Base-by-base conservation (phyloP, 306 rosid species). In the Vigna hirtella region DNA sequence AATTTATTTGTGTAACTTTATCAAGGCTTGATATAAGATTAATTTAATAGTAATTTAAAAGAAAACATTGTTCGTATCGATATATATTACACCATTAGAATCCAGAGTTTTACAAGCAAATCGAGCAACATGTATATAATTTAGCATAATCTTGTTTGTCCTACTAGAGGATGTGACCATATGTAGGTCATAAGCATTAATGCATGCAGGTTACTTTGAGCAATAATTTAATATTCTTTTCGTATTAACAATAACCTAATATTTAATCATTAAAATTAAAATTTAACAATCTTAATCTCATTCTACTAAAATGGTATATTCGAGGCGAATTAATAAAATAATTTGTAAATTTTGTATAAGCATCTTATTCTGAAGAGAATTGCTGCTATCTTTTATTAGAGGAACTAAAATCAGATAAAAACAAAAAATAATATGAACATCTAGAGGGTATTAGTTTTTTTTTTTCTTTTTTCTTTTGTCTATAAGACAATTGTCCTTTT, bases 401-500 rank as follows among this genome's bases (percentile, higher is more conserved):
- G 26, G 45, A 58, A 58, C 30, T 45, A 17, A 63, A 34, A 63
- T 15, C 0, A 34, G 16, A n/a, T 8, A 36, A 17, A 38, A 66
- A 26, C 61, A 1, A 65, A 30, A 40, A 56, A 69, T 0, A 20
- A 20, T 5, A 75, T 32, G 78, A 53, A 24, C 28, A 66, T 20
- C 24, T 58, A 36, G 77, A 77, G 80, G 82, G 58, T 68, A 76
- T 53, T 59, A 32, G 67, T 72, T 72, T 77, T 75, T 80, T 17
- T 26, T 20, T 26, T 26, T 26, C 3, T 26, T 26, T 26, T 26
- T 3, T 2, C 22, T 20, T 20, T 20, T 20, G 22, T 26, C 47
- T 26, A 53, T 10, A 79, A 79, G 82, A 81, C 62, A 42, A 62
- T 45, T 24, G 89, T 83, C 87, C 47, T 85, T 87, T 83, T 88